Evolutionary conservation across 2,329 filamentous ascomycete genomes (phyloP), one percentile per base, ranked within the genome.

Genomic region (Fusarium bactridioides): DNA sequence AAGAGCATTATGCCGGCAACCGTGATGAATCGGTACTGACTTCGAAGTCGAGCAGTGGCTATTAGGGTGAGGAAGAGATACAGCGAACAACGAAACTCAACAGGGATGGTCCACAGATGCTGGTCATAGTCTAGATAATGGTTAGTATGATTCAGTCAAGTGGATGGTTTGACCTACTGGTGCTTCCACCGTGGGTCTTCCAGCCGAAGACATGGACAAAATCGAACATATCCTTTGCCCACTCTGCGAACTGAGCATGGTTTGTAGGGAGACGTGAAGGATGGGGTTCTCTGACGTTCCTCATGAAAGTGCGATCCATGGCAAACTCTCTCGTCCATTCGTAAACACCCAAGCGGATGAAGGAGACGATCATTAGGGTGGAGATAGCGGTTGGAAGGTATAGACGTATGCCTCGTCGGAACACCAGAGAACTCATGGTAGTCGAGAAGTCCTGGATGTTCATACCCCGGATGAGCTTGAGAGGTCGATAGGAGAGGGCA

Each of bases 61-160:
- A 89, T 66, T 27, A 89, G 78, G 18, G 84, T 82, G 12, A 90
- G 79, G 77, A 90, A 90, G 15, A 90, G 82, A 64, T 87, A 83
- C 77, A 91, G 84, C 5, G 87, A 89, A 77, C 86, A 87, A 66
- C 86, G 83, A 74, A 88, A 89, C 77, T 91, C 89, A 51, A 89
- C 84, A 6, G 89, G 88, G 47, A 91, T 90, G 10, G 89, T 90
- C 89, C 89, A 91, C 29, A 90, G 79, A 69, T 91, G 89, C 31
- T 87, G 83, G 74, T 90, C 87, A 74, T 89, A 88, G 27, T 78
- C 82, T 78, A 58, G 12, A 35, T 31, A 23, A 48, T 33, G 12
- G 47, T 61, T 47, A 60, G 51, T 21, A n/a, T 21, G 10, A 16
- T 13, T 41, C 7, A 35, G 25, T 6, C 8, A 40, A 9, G 27